Base-by-base conservation (phyloP, 2,329 filamentous ascomycete genomes). In the Talaromyces sp. region DNA sequence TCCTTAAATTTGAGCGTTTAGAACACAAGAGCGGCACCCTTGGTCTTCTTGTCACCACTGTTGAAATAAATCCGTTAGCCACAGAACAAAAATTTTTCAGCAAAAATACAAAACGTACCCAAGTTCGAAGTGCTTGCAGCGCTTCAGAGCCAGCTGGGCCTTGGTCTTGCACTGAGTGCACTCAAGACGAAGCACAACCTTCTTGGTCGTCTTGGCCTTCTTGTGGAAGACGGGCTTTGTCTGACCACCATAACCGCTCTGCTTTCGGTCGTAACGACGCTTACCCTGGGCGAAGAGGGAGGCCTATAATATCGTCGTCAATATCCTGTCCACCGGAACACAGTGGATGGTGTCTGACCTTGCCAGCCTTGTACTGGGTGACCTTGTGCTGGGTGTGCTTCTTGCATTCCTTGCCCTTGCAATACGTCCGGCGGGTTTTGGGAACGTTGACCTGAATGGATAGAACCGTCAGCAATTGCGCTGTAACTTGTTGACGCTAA, bases 41-140 rank as follows among this genome's bases (percentile, higher is more conserved):
- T 99, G 76, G 95, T 99, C 92, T 99, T 99, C 93, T 99, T 99
- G 90, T 99, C 95, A 88, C 95, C 95, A 89, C 95, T 96, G 73
- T 75, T 71, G 61, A 67, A 64, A 66, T 58, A 64, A 68, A 65
- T 63, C 62, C 56, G 74, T 85, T 77, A 85, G 80, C 68, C 75
- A 55, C n/a, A 39, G 17, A 47, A 10, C 8, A 10, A 5, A 22
- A 22, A 22, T 25, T 19, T 39, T 42, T 22, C 17, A 5, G 22
- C 44, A 13, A 22, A 19, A n/a, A 33, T 15, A 49, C 19, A 10
- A 65, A 67, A 87, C 91, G 69, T 92, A 96, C 91, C 92, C 95
- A 78, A 99, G 85, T 86, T 99, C 95, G 84, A 99, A 99, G 88
- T 99, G 95, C 91, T 99, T 99, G 92, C 95, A 99, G 80, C 95